Conservation (phyloP, 1,139 yeast species). For the Hemisphaericaspora lyxosophila region DNA sequence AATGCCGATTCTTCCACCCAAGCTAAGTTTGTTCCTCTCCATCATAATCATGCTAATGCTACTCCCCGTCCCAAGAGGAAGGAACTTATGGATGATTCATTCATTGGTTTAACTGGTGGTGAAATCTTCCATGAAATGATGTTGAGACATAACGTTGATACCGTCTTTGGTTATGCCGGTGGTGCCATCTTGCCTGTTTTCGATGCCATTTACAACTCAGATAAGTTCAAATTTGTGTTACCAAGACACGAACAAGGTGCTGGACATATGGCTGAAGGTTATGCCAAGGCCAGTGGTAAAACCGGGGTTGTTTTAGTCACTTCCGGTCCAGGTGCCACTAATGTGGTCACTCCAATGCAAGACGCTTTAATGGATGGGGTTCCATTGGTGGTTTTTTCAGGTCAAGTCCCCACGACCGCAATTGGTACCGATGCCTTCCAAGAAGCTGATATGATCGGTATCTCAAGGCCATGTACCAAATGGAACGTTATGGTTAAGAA, state of each 20-base stretch:
- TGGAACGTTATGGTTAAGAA: slow-evolving; percentile 99
- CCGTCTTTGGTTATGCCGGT: slow-evolving; percentile 94
- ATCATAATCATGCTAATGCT: slow-evolving; percentile 7
- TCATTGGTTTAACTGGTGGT: slow-evolving; percentile 95
- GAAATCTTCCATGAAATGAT: slow-evolving; percentile 98
- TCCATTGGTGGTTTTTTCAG: slow-evolving; percentile 95
- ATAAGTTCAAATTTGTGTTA: slow-evolving; percentile 81
- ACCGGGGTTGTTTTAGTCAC: slow-evolving; percentile 99
- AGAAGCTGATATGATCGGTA: slow-evolving; percentile 97
- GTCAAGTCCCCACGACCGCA: slow-evolving; percentile 94
- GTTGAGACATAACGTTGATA: slow-evolving; percentile 92
- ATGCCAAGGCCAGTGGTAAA: slow-evolving; percentile 91
- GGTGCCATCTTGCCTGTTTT: slow-evolving; percentile 98
- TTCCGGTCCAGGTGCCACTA: slow-evolving; percentile 98
- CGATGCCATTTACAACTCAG: slow-evolving; percentile 93
- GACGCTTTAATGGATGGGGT: slow-evolving; percentile 98
- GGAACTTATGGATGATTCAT: slow-evolving; percentile 68
- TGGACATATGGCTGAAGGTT: slow-evolving; percentile 99
- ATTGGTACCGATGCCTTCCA: slow-evolving; percentile 99
- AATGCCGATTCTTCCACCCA: slow-evolving; percentile 21
- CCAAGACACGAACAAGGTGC: slow-evolving; percentile 99
- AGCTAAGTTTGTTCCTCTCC: slow-evolving; percentile 5
- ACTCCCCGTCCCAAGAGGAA: slow-evolving; percentile 9
- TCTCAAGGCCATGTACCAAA: slow-evolving; percentile 94
- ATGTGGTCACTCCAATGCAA: slow-evolving; percentile 95